A percentile compares a stretch with the other conserved stretches of the same genome.
phyloP scores from a whole-genome alignment of 176 grass and related monocot species.

The Lolium rigidum region DNA sequence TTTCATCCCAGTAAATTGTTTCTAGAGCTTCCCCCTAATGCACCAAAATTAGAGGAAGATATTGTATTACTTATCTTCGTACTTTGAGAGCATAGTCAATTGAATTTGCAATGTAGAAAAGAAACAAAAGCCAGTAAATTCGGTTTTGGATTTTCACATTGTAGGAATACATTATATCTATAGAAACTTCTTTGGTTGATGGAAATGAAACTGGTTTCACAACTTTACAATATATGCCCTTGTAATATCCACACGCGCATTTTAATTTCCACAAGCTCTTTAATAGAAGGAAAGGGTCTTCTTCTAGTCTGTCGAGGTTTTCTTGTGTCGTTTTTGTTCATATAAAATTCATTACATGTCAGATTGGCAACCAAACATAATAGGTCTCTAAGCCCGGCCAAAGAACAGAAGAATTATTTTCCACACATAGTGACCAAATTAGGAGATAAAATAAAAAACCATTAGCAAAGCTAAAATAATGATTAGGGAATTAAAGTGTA shows the following conservation, averaged over 20 bases:
- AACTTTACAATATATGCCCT: background rate
- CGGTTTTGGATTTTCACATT: background rate
- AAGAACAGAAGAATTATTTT: no score
- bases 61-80: background rate
- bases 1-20: background rate
- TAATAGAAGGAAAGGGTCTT: background rate
- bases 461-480: no score
- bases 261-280: background rate
- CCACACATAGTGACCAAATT: background rate
- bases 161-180: background rate
- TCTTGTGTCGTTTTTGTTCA: background rate
- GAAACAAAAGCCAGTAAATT: background rate
- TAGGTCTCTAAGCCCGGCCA: background rate
- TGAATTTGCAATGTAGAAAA: background rate
- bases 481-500: no score
- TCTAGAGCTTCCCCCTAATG: background rate
- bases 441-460: no score
- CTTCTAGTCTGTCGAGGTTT: background rate
- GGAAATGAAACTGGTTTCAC: background rate
- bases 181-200: background rate
- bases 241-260: background rate
- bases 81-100: background rate
- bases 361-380: background rate
- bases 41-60: background rate
- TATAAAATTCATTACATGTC: background rate